Conservation (phyloP, 371 early-diverging fungal genomes). For the Apophysomyces trapeziformis region DNA sequence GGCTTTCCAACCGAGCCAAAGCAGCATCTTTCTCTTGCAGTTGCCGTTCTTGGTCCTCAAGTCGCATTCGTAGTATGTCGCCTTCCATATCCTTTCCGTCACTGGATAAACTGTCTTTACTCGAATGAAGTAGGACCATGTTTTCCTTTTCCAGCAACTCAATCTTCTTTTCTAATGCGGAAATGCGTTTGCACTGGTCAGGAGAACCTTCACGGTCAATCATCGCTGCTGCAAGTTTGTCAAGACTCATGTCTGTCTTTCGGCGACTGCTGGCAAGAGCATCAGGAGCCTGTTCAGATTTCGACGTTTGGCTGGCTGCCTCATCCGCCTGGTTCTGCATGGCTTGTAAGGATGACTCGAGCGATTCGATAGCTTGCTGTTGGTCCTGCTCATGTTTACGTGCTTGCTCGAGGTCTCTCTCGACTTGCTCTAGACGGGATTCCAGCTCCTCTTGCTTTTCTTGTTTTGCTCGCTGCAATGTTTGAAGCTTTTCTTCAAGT, state of each 20-base stretch:
- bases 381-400: constrained; percentile 5
- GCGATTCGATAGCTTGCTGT: constrained; percentile 1
- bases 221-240: background rate
- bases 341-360: constrained; percentile 7
- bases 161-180: constrained; percentile 20
- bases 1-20: background rate
- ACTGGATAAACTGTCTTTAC: constrained; percentile 6
- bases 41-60: constrained; percentile 3
- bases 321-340: background rate
- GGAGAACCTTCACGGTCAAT: constrained; percentile 14
- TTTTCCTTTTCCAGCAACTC: constrained; percentile 25
- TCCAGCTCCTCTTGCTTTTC: constrained; percentile 21
- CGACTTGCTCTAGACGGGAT: constrained; percentile 13
- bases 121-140: constrained; percentile 13
- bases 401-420: constrained; percentile 21
- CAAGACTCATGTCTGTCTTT: background rate
- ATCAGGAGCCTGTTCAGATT: background rate
- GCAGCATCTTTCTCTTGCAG: background rate
- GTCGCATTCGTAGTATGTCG: background rate
- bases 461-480: constrained; percentile 21
- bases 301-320: background rate
- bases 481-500: constrained; percentile 24
- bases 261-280: background rate
- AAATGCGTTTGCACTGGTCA: constrained; percentile 16
- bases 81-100: background rate